Evolutionary conservation across 1,284 basidiomycete species (phyloP), one percentile per base, ranked within the genome.

Genomic region (Peniophora sp.): DNA sequence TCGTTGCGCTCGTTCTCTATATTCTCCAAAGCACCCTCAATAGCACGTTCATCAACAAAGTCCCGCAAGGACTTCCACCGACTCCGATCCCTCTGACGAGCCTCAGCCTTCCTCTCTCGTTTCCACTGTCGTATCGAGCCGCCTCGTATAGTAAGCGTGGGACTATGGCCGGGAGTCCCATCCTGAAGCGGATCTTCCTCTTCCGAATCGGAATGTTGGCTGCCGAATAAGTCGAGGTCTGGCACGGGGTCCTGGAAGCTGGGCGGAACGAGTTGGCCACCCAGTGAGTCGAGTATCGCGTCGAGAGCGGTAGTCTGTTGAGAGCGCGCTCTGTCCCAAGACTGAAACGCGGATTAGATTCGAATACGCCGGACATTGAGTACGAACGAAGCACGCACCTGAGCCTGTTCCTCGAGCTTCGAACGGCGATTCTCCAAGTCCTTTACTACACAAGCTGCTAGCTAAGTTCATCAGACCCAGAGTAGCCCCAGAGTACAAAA

Each of bases 61-160:
- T 90, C 87, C 27, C 88, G 73, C 43, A 91, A 60, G 0, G 83
- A 86, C 72, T 88, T 91, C 88, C 88, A 91, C 43, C 68, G 71
- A 37, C 69, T 73, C 51, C 81, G 69, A 55, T 86, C 82, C 22
- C 62, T 58, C 15, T 61, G 57, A 35, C 58, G 49, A 52, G 58
- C 68, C 42, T 58, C 59, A 48, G 42, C 57, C 36, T 62, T 59
- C 34, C 63, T 58, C 34, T 56, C 53, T 51, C 64, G 63, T 46
- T 49, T 32, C 22, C 17, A 51, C 51, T 45, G 49, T 47, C 49
- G 5, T 36, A 51, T 47, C 42, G 50, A 20, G 53, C 20, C 37
- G 10, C 49, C 41, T 14, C 55, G 64, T 32, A 58, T 57, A 22
- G 56, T 60, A 3, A 64, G 58, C 3, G 67, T 61, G 10, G 66